Conservation (phyloP, 2,329 filamentous ascomycete genomes). For the Fusarium sambucinum region DNA sequence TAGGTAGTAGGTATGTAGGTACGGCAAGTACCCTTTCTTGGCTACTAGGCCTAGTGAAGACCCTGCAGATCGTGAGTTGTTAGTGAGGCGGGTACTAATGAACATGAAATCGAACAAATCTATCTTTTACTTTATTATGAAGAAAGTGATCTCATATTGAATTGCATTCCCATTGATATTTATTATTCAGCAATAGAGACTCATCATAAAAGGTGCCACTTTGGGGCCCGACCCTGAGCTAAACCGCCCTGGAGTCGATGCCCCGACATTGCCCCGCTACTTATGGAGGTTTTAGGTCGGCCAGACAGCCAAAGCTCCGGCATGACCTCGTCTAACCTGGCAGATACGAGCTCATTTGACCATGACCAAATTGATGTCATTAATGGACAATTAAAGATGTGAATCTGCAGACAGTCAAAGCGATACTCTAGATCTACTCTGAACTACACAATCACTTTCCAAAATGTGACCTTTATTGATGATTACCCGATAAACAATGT, state of each 20-base stretch:
- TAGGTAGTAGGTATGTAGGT: not conserved
- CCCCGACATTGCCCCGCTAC: slow-evolving; percentile 1
- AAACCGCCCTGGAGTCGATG: slow-evolving; percentile 4
- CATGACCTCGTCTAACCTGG: slow-evolving; percentile 20
- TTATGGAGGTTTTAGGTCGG: slow-evolving; percentile 1
- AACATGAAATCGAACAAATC: not conserved
- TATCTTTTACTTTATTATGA: not conserved
- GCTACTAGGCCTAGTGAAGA: not conserved
- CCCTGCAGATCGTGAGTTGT: slow-evolving; percentile 7
- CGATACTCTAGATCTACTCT: not conserved
- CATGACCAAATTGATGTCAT: slow-evolving; percentile 39
- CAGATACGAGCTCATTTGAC: slow-evolving; percentile 33
- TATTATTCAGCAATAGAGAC: not conserved
- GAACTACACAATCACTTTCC: not conserved
- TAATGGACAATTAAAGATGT: slow-evolving; percentile 2
- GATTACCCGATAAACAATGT: not conserved
- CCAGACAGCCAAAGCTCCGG: slow-evolving; percentile 13
- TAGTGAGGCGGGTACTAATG: not conserved
- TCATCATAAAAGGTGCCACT: slow-evolving; percentile 19
- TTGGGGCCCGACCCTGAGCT: slow-evolving; percentile 29
- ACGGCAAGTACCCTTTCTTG: not conserved
- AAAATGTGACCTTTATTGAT: not conserved
- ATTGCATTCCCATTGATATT: not conserved
- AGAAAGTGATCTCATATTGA: not conserved
- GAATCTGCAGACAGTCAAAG: not conserved